These are phyloP conservation scores for Botrytis paeoniae DNA, from an alignment of 2,329 filamentous ascomycete species.

Conservation along the genomic window DNA sequence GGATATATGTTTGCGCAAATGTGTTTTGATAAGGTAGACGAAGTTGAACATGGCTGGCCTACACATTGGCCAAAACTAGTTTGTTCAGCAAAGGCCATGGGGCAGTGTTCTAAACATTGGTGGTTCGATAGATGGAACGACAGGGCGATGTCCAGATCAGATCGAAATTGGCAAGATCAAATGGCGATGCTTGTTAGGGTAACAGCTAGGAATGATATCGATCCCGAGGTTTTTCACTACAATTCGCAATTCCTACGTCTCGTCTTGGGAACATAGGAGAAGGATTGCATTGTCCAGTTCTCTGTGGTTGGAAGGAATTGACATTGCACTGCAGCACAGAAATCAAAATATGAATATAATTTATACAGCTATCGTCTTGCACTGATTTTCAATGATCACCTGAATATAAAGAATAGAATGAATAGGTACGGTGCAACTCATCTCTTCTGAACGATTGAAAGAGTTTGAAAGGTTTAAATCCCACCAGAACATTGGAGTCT, in stretches of 20 bases:
- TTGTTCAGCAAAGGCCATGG: not conserved
- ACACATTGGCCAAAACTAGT: constrained; percentile 7
- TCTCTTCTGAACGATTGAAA: not conserved
- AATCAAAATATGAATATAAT: not conserved
- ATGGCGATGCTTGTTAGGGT: constrained; percentile 11
- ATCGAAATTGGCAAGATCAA: constrained; percentile 10
- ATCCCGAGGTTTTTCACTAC: not conserved
- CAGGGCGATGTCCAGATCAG: not conserved
- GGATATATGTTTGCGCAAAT: constrained; percentile 10
- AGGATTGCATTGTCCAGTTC: not conserved
- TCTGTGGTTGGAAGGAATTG: not conserved
- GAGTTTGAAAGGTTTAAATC: not conserved
- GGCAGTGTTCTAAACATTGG: constrained; percentile 8
- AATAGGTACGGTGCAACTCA: not conserved
- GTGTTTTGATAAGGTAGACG: constrained; percentile 4
- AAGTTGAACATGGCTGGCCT: constrained; percentile 1
- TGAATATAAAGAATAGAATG: not conserved
- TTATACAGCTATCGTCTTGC: not conserved
- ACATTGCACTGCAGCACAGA: not conserved
- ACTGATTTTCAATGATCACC: not conserved
- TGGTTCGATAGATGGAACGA: constrained; percentile 10
- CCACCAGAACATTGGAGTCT: not conserved
- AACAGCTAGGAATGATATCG: constrained; percentile 9
- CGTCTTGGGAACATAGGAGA: constrained; percentile 1
- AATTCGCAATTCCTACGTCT: constrained; percentile 11